Conservation (phyloP, 352 stramenopile genomes). For the Stephanocyclus meneghinianus region DNA sequence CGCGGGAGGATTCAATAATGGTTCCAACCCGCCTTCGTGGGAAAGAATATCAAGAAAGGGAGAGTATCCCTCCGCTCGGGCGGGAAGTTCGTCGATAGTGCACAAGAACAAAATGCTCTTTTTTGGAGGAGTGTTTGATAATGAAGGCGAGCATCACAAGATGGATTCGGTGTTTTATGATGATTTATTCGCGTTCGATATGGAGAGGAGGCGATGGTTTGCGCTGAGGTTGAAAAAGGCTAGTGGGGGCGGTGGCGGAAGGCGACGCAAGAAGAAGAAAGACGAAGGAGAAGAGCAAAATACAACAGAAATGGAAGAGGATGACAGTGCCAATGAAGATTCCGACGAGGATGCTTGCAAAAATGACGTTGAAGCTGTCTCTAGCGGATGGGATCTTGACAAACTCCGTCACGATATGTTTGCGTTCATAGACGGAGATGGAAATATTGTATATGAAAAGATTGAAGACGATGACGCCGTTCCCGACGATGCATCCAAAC, state of each 20-base stretch:
- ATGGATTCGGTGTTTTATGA: slow-evolving; percentile 91
- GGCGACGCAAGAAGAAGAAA: slow-evolving; percentile 78
- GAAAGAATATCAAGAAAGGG: slow-evolving; percentile 85
- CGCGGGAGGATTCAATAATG: slow-evolving; percentile 49
- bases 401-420: slow-evolving; percentile 88
- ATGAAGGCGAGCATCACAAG: slow-evolving; percentile 85
- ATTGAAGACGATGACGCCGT: slow-evolving; percentile 83
- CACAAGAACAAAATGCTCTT: slow-evolving; percentile 94
- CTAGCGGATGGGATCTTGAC: slow-evolving; percentile 72
- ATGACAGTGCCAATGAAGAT: slow-evolving; percentile 77
- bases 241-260: slow-evolving; percentile 68
- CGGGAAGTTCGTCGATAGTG: slow-evolving; percentile 59
- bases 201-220: slow-evolving; percentile 94
- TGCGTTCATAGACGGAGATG: slow-evolving; percentile 91
- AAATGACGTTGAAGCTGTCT: slow-evolving; percentile 44
- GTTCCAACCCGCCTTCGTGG: slow-evolving; percentile 85
- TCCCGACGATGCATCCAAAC: slow-evolving; percentile 8
- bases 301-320: slow-evolving; percentile 61
- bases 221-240: slow-evolving; percentile 88
- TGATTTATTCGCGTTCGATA: slow-evolving; percentile 95
- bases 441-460: slow-evolving; percentile 93
- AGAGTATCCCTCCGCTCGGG: slow-evolving; percentile 59
- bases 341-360: slow-evolving; percentile 85
- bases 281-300: slow-evolving; percentile 51
- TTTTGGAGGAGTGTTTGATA: slow-evolving; percentile 94